phyloP scores from a whole-genome alignment of 225 moss, liverwort and hornwort genomes.

The Polytrichum commune region DNA sequence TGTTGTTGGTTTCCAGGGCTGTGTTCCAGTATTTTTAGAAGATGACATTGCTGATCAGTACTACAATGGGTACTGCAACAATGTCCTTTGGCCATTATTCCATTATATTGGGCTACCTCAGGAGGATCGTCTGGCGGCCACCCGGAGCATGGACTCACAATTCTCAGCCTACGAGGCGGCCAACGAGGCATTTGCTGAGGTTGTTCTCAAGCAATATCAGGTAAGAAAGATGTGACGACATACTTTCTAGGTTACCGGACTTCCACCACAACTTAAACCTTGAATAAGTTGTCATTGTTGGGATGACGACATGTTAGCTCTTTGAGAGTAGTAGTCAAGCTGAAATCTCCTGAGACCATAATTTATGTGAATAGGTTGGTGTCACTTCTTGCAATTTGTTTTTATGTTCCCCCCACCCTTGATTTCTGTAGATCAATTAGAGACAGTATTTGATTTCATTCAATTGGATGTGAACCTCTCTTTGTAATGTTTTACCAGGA shows the following conservation, averaged over 20 bases:
- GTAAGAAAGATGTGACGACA: conserved; percentile 6
- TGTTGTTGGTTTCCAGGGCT: conserved; percentile 40
- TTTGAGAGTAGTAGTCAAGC: too few species aligned
- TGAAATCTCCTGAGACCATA: too few species aligned
- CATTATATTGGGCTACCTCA: conserved; percentile 88
- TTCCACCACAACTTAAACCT: not conserved
- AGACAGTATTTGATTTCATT: too few species aligned
- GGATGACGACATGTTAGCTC: not conserved
- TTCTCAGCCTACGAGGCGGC: conserved; percentile 68
- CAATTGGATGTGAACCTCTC: too few species aligned
- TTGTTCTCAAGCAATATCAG: conserved; percentile 68
- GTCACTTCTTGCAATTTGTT: too few species aligned
- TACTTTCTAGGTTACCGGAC: not conserved
- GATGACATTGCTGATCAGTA: conserved; percentile 67
- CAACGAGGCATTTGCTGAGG: conserved; percentile 68
- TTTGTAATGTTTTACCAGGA: conserved; percentile 28
- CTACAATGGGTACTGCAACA: conserved; percentile 91
- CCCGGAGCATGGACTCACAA: conserved; percentile 74
- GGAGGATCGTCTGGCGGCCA: conserved; percentile 75
- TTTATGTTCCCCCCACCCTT: too few species aligned
- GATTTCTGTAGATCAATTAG: too few species aligned
- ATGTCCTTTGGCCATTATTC: conserved; percentile 81
- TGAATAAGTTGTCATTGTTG: not conserved
- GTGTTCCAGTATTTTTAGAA: conserved; percentile 83
- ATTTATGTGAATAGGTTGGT: too few species aligned